Evolutionary conservation across 164 flowering plant genomes (phyloP), one percentile per base, ranked within the genome.

Genomic region (Piper betle): DNA sequence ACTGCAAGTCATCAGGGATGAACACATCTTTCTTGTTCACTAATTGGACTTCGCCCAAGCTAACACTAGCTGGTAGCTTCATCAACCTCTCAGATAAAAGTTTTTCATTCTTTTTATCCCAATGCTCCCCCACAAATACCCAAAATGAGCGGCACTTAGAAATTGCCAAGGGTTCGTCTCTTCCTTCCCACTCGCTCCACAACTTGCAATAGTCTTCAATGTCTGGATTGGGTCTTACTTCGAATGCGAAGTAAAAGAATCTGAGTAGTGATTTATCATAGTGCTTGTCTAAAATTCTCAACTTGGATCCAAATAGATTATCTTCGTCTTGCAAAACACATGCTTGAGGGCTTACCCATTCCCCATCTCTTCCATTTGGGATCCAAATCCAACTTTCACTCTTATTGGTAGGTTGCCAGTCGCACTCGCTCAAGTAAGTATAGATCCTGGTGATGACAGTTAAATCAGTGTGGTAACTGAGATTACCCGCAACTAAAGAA

Each of bases 141-240:
- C 95, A 87, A 64, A 87, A 83, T 37, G 81, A 78, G 59, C 72
- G 62, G 41, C 95, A 87, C 18, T 87, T 80, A 4, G 17, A 62
- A 4, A 39, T 17, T 0, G 82, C 68, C 60, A 87, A 56, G n/a
- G 17, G 37, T 42, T 42, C 37, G 3, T 58, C 66, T 13, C 73
- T 62, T 39, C 17, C 61, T 68, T 85, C 85, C 95, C 88, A 87
- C 7, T 33, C 62, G 53, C 66, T 76, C 95, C 95, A 87, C 17
- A 87, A 77, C 52, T 53, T 39, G 58, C 71, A 73, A 66, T 79
- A 82, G 54, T 83, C 84, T 17, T 78, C 80, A 58, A 76, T n/a
- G 0, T 73, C 77, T 55, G 95, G 85, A 65, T 55, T 54, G 16
- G 41, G 8, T 58, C 66, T 72, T 9, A 86, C 93, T 0, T 60